Evolutionary conservation across 306 rosid species (phyloP), one percentile per base, ranked within the genome.

Genomic region (Quercus rubra): DNA sequence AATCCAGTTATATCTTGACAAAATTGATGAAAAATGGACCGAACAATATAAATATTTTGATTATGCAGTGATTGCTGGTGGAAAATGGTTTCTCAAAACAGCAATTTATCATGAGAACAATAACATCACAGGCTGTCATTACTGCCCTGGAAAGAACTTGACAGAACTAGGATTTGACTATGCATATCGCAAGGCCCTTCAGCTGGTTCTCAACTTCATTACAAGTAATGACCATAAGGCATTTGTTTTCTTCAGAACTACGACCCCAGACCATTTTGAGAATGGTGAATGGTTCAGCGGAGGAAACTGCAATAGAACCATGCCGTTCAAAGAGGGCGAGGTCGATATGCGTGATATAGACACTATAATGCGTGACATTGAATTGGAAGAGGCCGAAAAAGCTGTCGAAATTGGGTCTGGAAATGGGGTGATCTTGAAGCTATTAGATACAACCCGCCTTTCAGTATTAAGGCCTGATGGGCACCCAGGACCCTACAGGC

Each of bases 251-350:
- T 80, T 92, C 54, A 83, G 98, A 88, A 90, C 97, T 17, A 85
- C 92, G 67, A 85, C 94, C 0, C 97, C 98, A 0, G 98, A 94
- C 30, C 98, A 94, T 85, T 94, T 94, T 57, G 92, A 92, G 87
- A 85, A 90, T 21, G 97, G 94, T 1, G 94, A 88, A 66, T 94
- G 98, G 98, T 89, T 88, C 80, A 92, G 89, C 66, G 97, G 97
- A 81, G 98, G 98, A 19, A 83, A 88, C 20, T 94, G 98, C 83
- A 92, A 94, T 69, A 84, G 94, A 80, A 90, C 90, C 62, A 78
- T 81, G n/a, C 97, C 98, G 43, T 89, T 89, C 86, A 83, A 87
- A 74, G 93, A 82, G 74, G 88, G 84, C 43, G 86, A 87, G 63
- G 70, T 83, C 55, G 79, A 76, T 6, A 25, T 80, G 71, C 83